Conservation (phyloP, 805 yeast species). For the Candida piceae region DNA sequence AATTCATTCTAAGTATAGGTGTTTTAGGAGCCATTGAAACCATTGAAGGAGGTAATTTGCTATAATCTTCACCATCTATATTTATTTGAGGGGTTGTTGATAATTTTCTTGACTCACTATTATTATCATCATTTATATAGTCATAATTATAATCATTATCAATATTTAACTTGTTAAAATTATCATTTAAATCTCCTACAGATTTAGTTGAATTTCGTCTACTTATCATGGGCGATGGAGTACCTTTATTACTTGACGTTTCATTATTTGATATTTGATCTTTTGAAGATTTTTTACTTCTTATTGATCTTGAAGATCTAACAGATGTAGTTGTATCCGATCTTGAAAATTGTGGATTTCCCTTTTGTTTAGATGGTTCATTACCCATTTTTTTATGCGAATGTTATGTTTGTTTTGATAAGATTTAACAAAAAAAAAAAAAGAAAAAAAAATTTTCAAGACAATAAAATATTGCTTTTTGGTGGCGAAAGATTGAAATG, state of each 20-base stretch:
- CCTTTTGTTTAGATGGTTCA: constrained; percentile 29
- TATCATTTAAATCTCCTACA: constrained; percentile 16
- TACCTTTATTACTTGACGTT: constrained; percentile 13
- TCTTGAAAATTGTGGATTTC: constrained; percentile 23
- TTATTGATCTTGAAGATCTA: constrained; percentile 25
- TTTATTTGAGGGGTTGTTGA: constrained; percentile 12
- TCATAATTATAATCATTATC: constrained; percentile 17
- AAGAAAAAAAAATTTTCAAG: no score
- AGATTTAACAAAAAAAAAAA: no score
- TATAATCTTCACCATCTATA: constrained; percentile 9
- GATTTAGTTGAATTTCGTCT: constrained; percentile 23
- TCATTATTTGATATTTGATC: constrained; percentile 14
- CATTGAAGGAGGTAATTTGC: constrained; percentile 31
- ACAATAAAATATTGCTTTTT: no score
- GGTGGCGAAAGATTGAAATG: no score
- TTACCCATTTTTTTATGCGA: no score
- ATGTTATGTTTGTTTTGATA: no score
- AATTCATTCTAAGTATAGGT: constrained; percentile 29
- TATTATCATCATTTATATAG: constrained; percentile 18
- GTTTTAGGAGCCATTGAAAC: constrained; percentile 29
- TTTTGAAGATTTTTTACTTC: constrained; percentile 23
- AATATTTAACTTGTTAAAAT: constrained; percentile 14
- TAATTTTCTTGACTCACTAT: neutral
- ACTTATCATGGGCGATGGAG: constrained; percentile 23
- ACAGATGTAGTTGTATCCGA: constrained; percentile 29